phyloP scores from a whole-genome alignment of 2,329 filamentous ascomycete species.

The Emericellopsis atlantica region DNA sequence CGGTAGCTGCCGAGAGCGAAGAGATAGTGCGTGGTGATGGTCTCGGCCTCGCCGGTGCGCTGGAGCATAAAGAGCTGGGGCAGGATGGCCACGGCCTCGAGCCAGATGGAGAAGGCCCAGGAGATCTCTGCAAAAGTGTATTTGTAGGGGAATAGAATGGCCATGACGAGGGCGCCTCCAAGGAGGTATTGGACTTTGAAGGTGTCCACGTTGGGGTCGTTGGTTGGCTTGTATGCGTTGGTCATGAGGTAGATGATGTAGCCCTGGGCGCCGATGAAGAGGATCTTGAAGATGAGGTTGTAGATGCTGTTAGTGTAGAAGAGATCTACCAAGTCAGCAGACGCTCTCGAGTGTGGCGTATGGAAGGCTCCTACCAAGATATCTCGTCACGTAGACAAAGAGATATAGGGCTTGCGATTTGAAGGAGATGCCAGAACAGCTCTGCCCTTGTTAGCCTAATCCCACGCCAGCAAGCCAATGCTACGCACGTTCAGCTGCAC shows the following conservation, averaged over 20 bases:
- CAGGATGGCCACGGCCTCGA: slow-evolving; percentile 91
- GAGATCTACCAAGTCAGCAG: slow-evolving; percentile 45
- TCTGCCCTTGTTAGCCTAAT: slow-evolving; percentile 38
- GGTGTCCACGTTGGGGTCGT: slow-evolving; percentile 93
- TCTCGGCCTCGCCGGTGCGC: slow-evolving; percentile 93
- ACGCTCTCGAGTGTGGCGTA: not conserved
- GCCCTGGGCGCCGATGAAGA: slow-evolving; percentile 80
- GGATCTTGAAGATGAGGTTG: slow-evolving; percentile 90
- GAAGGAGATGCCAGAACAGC: slow-evolving; percentile 95
- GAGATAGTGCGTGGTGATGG: slow-evolving; percentile 97
- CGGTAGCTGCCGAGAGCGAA: slow-evolving; percentile 88
- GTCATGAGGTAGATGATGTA: slow-evolving; percentile 99
- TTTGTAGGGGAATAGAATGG: slow-evolving; percentile 71
- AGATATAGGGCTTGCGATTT: slow-evolving; percentile 96
- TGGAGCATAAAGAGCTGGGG: slow-evolving; percentile 98
- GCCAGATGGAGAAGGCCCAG: slow-evolving; percentile 98
- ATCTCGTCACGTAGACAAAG: slow-evolving; percentile 85
- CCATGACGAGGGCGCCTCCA: slow-evolving; percentile 65
- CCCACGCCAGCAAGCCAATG: slow-evolving; percentile 1
- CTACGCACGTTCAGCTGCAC: slow-evolving; percentile 67
- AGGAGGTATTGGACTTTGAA: slow-evolving; percentile 95
- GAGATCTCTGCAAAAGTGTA: slow-evolving; percentile 78
- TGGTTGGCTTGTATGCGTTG: slow-evolving; percentile 91
- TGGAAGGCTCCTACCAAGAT: slow-evolving; percentile 51
- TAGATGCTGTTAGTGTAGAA: slow-evolving; percentile 77